Base-by-base conservation (phyloP, 2,329 filamentous ascomycete species). In the Akanthomyces dipterigenus region DNA sequence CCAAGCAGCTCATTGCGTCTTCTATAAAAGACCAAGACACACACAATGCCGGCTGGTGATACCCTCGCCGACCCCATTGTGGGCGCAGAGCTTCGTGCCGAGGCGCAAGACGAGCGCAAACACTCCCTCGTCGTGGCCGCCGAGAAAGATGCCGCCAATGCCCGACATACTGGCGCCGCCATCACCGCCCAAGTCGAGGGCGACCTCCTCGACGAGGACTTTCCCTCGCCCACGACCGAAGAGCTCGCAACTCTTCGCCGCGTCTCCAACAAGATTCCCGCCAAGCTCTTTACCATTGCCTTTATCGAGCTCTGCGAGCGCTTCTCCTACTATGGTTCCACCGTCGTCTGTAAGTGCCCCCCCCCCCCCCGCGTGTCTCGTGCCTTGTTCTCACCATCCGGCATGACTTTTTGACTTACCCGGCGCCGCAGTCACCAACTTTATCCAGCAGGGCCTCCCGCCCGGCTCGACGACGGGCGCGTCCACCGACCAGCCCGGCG, bases 301-400 rank as follows among this genome's bases (percentile, higher is more conserved):
- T 84, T 89, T 62, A 79, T 89, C 48, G 87, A 90, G 71, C 70
- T 90, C 31, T 89, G 86, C 72, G 88, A 91, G 73, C 84, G 88
- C 38, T 89, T 89, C 72, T 87, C 84, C 3, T 91, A 89, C 77
- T 90, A 90, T 67, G 88, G 88, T 38, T 84, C 82, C 5, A 83
- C 82, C 12, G 80, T 83, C 45, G 80, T 88, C 43, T 86, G 84
- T 86, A 71, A 85, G 69, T 87, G 76, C 18, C 16, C 9, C n/a
- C 11, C 1, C 6, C 11, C 8, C 18, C 31, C n/a, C n/a, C n/a
- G n/a, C n/a, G n/a, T n/a, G n/a, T n/a, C n/a, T n/a, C n/a, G n/a
- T n/a, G n/a, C n/a, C n/a, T n/a, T n/a, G n/a, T n/a, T n/a, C n/a
- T n/a, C n/a, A n/a, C n/a, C n/a, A n/a, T n/a, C n/a, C n/a, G n/a